Conservation (phyloP, 2,329 filamentous ascomycete genomes). For the Sporothrix dimorphospora region DNA sequence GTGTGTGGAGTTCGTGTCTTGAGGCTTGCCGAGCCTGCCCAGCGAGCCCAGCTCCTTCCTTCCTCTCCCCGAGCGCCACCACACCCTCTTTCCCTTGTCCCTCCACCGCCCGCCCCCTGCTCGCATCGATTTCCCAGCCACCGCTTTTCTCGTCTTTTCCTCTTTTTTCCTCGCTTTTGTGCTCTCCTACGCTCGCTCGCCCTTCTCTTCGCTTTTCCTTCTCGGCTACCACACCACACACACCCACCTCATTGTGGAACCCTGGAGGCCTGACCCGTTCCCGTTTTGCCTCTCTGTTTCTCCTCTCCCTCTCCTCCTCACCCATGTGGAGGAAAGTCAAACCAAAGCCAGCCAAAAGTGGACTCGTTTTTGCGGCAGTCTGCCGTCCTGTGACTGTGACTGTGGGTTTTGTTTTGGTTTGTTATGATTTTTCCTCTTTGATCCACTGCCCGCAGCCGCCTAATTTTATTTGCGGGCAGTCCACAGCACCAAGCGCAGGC, state of each 20-base stretch:
- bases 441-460: constrained; percentile 21
- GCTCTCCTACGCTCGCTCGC: not conserved
- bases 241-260: constrained; percentile 9
- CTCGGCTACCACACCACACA: not conserved
- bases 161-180: not conserved
- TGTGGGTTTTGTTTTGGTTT: constrained; percentile 4
- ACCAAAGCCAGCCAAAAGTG: not conserved
- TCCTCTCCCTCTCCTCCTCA: not conserved
- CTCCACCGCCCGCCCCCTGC: not conserved
- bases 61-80: not conserved
- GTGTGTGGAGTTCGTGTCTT: constrained; percentile 9
- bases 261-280: constrained; percentile 12
- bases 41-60: not conserved
- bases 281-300: not conserved
- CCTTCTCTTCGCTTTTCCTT: not conserved
- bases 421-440: constrained; percentile 29
- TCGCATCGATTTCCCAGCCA: constrained; percentile 27
- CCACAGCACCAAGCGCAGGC: not conserved
- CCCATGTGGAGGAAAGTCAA: constrained; percentile 15
- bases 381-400: not conserved
- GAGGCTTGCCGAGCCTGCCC: not conserved
- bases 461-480: constrained; percentile 2
- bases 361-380: not conserved
- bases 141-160: constrained; percentile 23
- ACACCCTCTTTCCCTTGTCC: constrained; percentile 5